phyloP scores from a whole-genome alignment of 2,329 filamentous ascomycete species.

The Zasmidium cellare region DNA sequence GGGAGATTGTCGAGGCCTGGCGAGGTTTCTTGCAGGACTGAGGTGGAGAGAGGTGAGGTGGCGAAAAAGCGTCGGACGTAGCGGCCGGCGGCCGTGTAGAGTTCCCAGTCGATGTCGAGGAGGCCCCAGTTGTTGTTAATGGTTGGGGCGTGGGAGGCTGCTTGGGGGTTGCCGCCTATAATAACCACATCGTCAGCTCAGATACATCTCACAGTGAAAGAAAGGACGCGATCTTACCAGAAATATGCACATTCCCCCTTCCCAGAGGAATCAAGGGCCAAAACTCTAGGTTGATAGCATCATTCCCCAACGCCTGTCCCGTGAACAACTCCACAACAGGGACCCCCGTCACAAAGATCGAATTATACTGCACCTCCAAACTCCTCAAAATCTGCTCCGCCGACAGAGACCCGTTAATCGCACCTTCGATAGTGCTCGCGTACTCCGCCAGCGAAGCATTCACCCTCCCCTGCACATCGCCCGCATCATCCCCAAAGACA shows the following conservation, averaged over 20 bases:
- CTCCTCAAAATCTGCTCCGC: constrained; percentile 14
- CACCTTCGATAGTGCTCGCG: constrained; percentile 2
- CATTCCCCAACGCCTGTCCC: constrained; percentile 8
- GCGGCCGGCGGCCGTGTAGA: constrained; percentile 21
- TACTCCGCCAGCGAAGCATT: constrained; percentile 8
- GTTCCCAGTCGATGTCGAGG: constrained; percentile 24
- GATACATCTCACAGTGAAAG: too few species aligned
- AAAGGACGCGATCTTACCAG: background rate
- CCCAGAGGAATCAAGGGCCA: constrained; percentile 26
- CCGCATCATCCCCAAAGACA: constrained; percentile 11
- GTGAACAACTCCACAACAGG: constrained; percentile 14
- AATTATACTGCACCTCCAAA: constrained; percentile 12
- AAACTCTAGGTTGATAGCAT: constrained; percentile 18
- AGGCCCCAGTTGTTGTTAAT: constrained; percentile 33
- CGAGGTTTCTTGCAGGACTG: constrained; percentile 31
- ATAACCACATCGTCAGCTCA: background rate
- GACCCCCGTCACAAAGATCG: constrained; percentile 11
- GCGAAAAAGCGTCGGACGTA: constrained; percentile 28
- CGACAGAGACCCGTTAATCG: constrained; percentile 13
- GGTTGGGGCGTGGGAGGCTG: constrained; percentile 17
- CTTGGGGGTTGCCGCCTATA: constrained; percentile 19
- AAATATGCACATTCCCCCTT: constrained; percentile 30
- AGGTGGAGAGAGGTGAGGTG: constrained; percentile 23
- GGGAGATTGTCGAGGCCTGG: constrained; percentile 19
- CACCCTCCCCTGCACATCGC: background rate